These are phyloP conservation scores for Melastoma malabathricum DNA, from an alignment of 345 rosid species.

Conservation along the genomic window DNA sequence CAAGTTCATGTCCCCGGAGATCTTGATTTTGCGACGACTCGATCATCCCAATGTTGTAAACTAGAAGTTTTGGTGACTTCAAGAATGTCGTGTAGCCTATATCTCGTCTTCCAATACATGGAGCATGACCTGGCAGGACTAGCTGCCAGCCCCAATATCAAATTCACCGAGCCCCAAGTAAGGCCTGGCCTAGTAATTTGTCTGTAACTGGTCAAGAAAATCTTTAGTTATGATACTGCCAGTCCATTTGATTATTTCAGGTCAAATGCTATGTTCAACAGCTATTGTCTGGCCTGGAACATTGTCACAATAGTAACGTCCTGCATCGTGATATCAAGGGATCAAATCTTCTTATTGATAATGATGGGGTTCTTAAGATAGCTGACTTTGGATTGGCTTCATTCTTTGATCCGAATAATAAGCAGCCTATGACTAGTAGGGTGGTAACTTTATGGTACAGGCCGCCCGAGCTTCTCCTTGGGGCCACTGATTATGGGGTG, in stretches of 20 bases:
- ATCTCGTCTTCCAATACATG: conserved; percentile 66
- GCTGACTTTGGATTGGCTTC: conserved; percentile 85
- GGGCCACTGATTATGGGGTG: conserved; percentile 70
- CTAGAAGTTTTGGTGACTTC: conserved; percentile 71
- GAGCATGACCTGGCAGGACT: conserved; percentile 83
- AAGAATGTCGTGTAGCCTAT: conserved; percentile 76
- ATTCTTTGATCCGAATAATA: conserved; percentile 65
- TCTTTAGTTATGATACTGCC: background rate
- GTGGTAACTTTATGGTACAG: conserved; percentile 83
- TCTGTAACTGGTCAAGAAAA: background rate
- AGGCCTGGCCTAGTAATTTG: conserved; percentile 1
- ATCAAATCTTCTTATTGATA: conserved; percentile 70
- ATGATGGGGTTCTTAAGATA: conserved; percentile 56
- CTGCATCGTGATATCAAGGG: conserved; percentile 82
- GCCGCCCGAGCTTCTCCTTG: conserved; percentile 84
- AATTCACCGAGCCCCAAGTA: conserved; percentile 66
- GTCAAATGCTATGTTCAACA: conserved; percentile 65
- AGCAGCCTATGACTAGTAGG: conserved; percentile 76
- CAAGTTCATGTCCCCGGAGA: conserved; percentile 79
- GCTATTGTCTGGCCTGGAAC: conserved; percentile 64
- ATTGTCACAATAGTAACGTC: conserved; percentile 53
- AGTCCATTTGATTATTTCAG: conserved; percentile 17
- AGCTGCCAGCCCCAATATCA: conserved; percentile 56
- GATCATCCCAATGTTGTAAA: conserved; percentile 64
- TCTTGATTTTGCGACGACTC: conserved; percentile 52